phyloP scores from a whole-genome alignment of 306 rosid species.

The Quercus variabilis region DNA sequence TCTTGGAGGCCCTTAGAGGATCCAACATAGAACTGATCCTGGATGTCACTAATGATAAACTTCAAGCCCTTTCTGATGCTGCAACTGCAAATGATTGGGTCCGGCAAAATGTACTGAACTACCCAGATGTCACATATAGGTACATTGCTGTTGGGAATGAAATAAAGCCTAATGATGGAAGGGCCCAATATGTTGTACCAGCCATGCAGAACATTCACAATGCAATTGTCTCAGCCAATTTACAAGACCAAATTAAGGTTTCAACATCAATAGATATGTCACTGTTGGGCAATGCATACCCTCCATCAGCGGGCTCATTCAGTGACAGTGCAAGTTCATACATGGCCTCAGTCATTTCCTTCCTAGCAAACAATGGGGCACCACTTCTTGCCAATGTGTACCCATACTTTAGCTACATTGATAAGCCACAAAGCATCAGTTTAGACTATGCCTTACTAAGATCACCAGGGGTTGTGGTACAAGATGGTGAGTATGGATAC shows the following conservation, averaged over 20 bases:
- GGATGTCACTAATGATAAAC: constrained; percentile 19
- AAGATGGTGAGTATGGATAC: constrained; percentile 25
- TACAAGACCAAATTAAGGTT: constrained; percentile 47
- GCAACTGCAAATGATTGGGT: constrained; percentile 41
- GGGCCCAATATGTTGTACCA: constrained; percentile 21
- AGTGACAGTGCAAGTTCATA: constrained; percentile 13
- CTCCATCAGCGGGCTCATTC: constrained; percentile 41
- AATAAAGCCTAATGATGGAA: constrained; percentile 3
- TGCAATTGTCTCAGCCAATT: constrained; percentile 34
- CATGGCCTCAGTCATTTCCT: constrained; percentile 34
- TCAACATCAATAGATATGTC: constrained; percentile 38
- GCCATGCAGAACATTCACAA: constrained; percentile 35
- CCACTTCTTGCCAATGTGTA: constrained; percentile 71
- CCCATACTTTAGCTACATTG: constrained; percentile 40
- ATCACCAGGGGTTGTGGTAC: constrained; percentile 22
- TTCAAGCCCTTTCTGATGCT: constrained; percentile 25
- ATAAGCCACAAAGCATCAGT: neutral
- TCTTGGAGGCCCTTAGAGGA: constrained; percentile 45
- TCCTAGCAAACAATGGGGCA: constrained; percentile 31
- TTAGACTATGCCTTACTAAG: constrained; percentile 43
- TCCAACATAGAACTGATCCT: constrained; percentile 45
- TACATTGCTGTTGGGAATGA: constrained; percentile 55
- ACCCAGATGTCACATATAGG: constrained; percentile 26
- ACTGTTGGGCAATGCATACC: constrained; percentile 28
- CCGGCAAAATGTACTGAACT: constrained; percentile 14